These are phyloP conservation scores for Tuber brumale DNA, from an alignment of 495 filamentous ascomycete species.

Conservation along the genomic window DNA sequence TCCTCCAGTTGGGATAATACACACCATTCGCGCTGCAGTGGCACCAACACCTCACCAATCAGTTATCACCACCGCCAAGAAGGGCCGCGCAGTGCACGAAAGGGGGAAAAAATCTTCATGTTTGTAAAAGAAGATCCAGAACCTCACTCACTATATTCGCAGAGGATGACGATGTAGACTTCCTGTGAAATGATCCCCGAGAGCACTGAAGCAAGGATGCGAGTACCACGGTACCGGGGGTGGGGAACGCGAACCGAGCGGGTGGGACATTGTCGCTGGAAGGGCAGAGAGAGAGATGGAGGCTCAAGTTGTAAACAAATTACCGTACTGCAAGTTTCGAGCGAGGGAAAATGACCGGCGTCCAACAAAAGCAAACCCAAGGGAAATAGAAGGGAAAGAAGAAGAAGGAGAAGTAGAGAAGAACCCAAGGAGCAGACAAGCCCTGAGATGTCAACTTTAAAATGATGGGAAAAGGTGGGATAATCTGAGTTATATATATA, in stretches of 20 bases:
- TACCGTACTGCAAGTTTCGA: not conserved
- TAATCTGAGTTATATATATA: constrained; percentile 2
- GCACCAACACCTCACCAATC: not conserved
- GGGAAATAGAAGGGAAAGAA: not conserved
- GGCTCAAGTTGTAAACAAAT: not conserved
- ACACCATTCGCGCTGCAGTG: constrained; percentile 57
- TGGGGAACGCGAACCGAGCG: constrained; percentile 2
- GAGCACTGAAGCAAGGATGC: constrained; percentile 29
- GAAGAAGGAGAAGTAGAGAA: not conserved
- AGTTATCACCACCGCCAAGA: not conserved
- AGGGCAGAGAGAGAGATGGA: not conserved
- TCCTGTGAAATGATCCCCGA: constrained; percentile 21
- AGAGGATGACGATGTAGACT: constrained; percentile 26
- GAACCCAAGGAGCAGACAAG: not conserved
- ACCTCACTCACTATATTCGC: constrained; percentile 35
- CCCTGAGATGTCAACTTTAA: not conserved
- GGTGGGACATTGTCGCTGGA: constrained; percentile 23
- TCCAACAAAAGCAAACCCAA: not conserved
- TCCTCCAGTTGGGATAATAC: constrained; percentile 84
- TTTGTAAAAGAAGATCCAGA: not conserved
- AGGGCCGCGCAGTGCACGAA: not conserved
- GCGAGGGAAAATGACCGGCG: constrained; percentile 2
- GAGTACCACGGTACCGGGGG: constrained; percentile 39
- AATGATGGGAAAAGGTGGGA: not conserved
- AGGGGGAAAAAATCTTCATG: not conserved